Evolutionary conservation across 140 eudicot genomes (phyloP).

Genomic region (Oenanthe javanica): DNA sequence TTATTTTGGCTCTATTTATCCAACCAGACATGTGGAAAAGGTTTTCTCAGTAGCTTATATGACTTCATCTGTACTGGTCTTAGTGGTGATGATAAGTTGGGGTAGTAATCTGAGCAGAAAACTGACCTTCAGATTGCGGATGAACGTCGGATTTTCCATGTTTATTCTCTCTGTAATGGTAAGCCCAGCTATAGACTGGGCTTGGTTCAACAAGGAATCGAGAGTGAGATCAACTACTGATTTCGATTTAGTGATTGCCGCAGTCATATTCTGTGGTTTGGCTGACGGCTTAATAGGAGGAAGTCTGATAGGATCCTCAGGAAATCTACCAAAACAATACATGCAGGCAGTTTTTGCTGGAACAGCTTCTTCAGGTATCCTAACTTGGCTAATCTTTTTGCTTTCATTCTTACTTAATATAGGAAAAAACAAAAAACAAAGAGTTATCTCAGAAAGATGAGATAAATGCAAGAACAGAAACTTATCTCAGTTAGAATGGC

Average conservation of each 20-base stretch:
- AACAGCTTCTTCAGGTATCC: conserved; percentile 79
- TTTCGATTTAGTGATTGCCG: conserved; percentile 37
- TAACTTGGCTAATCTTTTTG: not conserved
- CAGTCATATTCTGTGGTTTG: conserved; percentile 56
- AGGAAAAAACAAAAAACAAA: not conserved
- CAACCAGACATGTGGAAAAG: conserved; percentile 57
- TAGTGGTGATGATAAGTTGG: conserved; percentile 37
- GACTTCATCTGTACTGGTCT: conserved; percentile 50
- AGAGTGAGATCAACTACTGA: conserved; percentile 19
- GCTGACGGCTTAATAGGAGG: conserved; percentile 83
- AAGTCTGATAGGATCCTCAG: conserved; percentile 77
- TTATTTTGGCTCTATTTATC: conserved; percentile 68
- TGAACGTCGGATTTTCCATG: conserved; percentile 71
- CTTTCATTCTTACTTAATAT: not conserved
- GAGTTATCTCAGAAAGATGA: not conserved
- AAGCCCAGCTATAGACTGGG: conserved; percentile 58
- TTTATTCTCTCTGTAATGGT: conserved; percentile 57
- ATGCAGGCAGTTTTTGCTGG: conserved; percentile 98
- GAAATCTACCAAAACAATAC: conserved; percentile 76
- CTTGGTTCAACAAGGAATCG: conserved; percentile 11
- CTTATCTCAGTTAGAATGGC: not conserved
- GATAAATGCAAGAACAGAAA: not conserved
- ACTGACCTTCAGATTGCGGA: conserved; percentile 50
- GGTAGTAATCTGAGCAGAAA: conserved; percentile 24
- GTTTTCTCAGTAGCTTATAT: conserved; percentile 81